These are phyloP conservation scores for Hibiscus mutabilis DNA, from an alignment of 345 rosid species.

Conservation along the genomic window DNA sequence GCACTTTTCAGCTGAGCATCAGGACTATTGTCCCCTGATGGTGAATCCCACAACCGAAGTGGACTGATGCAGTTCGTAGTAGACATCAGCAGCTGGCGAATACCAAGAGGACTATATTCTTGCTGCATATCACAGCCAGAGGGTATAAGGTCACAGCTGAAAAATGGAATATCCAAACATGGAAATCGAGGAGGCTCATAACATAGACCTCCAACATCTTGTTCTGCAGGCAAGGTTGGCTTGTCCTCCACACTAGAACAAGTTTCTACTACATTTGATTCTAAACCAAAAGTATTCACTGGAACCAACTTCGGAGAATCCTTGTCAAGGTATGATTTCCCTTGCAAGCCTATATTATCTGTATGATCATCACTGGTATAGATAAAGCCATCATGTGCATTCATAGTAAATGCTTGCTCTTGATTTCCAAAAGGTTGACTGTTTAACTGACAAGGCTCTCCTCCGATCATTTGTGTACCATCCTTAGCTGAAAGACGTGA, in stretches of 20 bases:
- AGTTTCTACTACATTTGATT: conserved; percentile 30
- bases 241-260: conserved; percentile 36
- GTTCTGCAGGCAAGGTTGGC: conserved; percentile 26
- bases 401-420: conserved; percentile 36
- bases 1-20: conserved; percentile 71
- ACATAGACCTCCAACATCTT: conserved; percentile 64
- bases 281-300: conserved; percentile 44
- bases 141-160: conserved; percentile 92
- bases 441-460: conserved; percentile 37
- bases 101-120: conserved; percentile 96
- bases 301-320: conserved; percentile 63
- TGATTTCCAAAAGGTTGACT: conserved; percentile 35
- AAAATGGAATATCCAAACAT: conserved; percentile 82
- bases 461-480: conserved; percentile 22
- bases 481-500: conserved; percentile 29
- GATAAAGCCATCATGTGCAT: conserved; percentile 37
- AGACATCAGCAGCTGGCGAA: conserved; percentile 91
- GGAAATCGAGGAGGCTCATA: conserved; percentile 99
- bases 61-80: conserved; percentile 83
- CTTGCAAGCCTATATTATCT: conserved; percentile 33
- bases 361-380: conserved; percentile 36
- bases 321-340: conserved; percentile 37
- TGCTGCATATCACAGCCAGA: conserved; percentile 71
- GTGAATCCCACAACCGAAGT: conserved; percentile 87
- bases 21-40: conserved; percentile 59